phyloP scores from a whole-genome alignment of 495 filamentous ascomycete genomes.

The Podospora pseudoanserina region DNA sequence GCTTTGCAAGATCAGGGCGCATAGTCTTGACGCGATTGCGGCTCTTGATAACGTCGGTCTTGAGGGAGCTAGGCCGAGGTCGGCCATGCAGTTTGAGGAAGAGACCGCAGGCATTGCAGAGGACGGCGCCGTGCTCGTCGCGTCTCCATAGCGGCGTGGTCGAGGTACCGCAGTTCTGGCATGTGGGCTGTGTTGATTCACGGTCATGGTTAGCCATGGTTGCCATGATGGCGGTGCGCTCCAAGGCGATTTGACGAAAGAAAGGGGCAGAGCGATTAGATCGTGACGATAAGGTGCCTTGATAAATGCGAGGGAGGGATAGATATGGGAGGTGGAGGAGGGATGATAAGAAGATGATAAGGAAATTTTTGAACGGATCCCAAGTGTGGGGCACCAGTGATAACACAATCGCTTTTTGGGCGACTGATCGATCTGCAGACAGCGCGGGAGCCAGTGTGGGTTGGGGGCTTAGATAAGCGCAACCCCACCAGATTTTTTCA shows the following conservation, averaged over 20 bases:
- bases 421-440: neutral
- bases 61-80: constrained; percentile 88
- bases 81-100: constrained; percentile 96
- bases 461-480: constrained; percentile 27
- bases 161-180: constrained; percentile 93
- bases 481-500: constrained; percentile 20
- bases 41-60: constrained; percentile 99
- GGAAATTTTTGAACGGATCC: constrained; percentile 39
- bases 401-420: constrained; percentile 3
- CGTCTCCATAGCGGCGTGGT: constrained; percentile 96
- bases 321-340: constrained; percentile 8
- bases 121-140: constrained; percentile 93
- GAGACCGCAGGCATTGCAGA: constrained; percentile 97
- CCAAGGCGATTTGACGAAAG: constrained; percentile 11
- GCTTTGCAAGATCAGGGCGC: constrained; percentile 66
- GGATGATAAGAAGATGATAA: constrained; percentile 30
- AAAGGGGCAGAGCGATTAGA: constrained; percentile 31
- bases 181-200: constrained; percentile 83
- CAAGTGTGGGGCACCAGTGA: constrained; percentile 16
- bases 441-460: constrained; percentile 1
- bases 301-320: constrained; percentile 8
- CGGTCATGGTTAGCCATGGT: constrained; percentile 49
- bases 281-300: constrained; percentile 27
- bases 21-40: constrained; percentile 95
- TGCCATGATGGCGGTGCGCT: constrained; percentile 28